Evolutionary conservation across 2,329 filamentous ascomycete genomes (phyloP), one percentile per base, ranked within the genome.

Genomic region (Claviceps sp.): DNA sequence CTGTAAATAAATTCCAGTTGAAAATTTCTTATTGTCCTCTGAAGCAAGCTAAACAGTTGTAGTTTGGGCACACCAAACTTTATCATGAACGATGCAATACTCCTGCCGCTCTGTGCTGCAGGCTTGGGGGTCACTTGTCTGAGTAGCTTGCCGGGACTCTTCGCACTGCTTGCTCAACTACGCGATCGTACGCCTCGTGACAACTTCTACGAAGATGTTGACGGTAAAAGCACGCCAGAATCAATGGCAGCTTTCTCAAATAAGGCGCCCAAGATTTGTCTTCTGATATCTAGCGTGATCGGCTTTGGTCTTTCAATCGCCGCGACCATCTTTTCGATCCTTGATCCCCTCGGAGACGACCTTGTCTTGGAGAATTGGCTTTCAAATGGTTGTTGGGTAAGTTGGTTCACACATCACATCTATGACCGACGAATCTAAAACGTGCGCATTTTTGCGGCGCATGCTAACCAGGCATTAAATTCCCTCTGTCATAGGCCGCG

Each of bases 221-320:
- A 90, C 66, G 86, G 86, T 48, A 72, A 76, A 56, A 84, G 82
- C 37, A 84, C 81, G 0, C 73, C 78, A 42, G 80, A 84, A 61
- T 80, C 81, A 1, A 63, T 81, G 50, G 73, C 74, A 22, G 72
- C 72, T 41, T 89, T 83, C 61, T 84, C 83, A 30, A 76, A 79
- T 56, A 77, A 70, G 53, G 60, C 73, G 53, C 74, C 81, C 51
- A 85, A 84, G 61, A 55, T 70, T 4, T 62, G 72, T 22, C 70
- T 86, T 45, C 61, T 79, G 4, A 37, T 79, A 3, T 72, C 78
- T n/a, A 76, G 80, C 0, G 52, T 72, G 13, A 54, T 71, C 40
- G 84, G 82, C 1, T 65, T 79, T 14, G 71, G 68, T 7, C 63
- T 77, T 13, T 84, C 82, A 2, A 65, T 84, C 50, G 71, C 76